Evolutionary conservation across 2,329 filamentous ascomycete species (phyloP).

Genomic region (Atkinsonella texensis): DNA sequence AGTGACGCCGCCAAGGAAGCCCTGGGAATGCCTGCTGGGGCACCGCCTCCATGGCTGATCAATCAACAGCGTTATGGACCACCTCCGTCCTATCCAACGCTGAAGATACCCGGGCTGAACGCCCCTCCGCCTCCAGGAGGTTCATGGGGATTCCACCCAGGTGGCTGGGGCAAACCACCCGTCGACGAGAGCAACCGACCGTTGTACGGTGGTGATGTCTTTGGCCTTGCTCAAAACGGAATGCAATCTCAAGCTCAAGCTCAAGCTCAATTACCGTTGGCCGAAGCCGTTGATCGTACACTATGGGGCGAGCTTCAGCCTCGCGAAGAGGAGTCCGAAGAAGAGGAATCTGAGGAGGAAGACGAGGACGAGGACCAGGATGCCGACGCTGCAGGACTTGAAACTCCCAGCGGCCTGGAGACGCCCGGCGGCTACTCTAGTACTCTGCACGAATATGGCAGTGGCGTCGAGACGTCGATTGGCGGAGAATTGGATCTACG

Average conservation of each 20-base stretch:
- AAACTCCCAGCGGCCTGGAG: slow-evolving; percentile 66
- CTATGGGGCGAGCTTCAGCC: slow-evolving; percentile 89
- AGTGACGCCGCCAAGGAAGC: slow-evolving; percentile 86
- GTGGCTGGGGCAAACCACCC: slow-evolving; percentile 91
- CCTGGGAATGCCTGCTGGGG: slow-evolving; percentile 82
- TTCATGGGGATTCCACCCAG: slow-evolving; percentile 89
- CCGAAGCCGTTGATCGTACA: slow-evolving; percentile 73
- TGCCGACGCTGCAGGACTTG: slow-evolving; percentile 51
- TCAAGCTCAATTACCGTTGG: slow-evolving; percentile 31
- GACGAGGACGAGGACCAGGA: slow-evolving; percentile 37
- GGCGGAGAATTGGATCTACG: slow-evolving; percentile 83
- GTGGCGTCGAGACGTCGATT: slow-evolving; percentile 59
- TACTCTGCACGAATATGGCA: slow-evolving; percentile 66
- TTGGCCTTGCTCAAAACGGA: slow-evolving; percentile 54
- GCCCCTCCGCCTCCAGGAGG: slow-evolving; percentile 82
- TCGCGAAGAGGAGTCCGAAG: slow-evolving; percentile 61
- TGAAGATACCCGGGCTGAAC: slow-evolving; percentile 90
- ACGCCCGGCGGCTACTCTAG: slow-evolving; percentile 74
- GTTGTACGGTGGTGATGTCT: slow-evolving; percentile 88
- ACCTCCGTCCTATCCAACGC: slow-evolving; percentile 86
- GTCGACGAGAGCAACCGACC: slow-evolving; percentile 88
- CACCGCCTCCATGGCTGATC: slow-evolving; percentile 92
- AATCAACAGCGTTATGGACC: slow-evolving; percentile 92
- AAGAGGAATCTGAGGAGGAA: slow-evolving; percentile 36
- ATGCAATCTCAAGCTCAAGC: slow-evolving; percentile 23